A percentile compares a stretch with the other conserved stretches of the same genome.
These are phyloP conservation scores for Byssothecium circinans DNA, from an alignment of 2,329 filamentous ascomycete species.

Conservation along the genomic window DNA sequence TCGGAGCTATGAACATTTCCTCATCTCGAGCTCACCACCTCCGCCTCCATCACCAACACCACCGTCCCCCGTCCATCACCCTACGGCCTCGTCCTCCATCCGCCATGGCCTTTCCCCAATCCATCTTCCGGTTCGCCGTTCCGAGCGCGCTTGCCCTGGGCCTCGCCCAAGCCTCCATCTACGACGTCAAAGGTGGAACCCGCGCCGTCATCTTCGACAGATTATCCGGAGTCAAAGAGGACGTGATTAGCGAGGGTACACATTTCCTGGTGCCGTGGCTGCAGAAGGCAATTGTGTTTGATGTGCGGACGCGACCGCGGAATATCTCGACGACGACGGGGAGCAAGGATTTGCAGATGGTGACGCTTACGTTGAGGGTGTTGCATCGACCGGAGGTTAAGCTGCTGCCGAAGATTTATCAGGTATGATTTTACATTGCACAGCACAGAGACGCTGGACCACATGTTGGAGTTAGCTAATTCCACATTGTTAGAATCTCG, in stretches of 20 bases:
- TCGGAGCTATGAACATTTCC: too few relatives aligned
- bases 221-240: conserved; percentile 86
- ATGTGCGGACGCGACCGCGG: conserved; percentile 94
- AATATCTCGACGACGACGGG: conserved; percentile 98
- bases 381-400: conserved; percentile 92
- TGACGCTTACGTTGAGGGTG: conserved; percentile 94
- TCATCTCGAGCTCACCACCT: neutral
- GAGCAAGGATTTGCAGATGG: conserved; percentile 99
- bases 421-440: conserved; percentile 60
- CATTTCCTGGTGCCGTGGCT: conserved; percentile 97
- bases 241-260: conserved; percentile 91
- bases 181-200: conserved; percentile 94
- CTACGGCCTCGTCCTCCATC: neutral
- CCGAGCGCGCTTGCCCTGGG: conserved; percentile 70
- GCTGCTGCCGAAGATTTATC: conserved; percentile 95
- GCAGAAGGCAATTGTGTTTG: conserved; percentile 91
- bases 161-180: conserved; percentile 77
- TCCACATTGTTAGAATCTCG: conserved; percentile 73
- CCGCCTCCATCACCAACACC: neutral
- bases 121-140: conserved; percentile 61
- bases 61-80: neutral
- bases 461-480: conserved; percentile 13
- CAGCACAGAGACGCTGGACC: neutral
- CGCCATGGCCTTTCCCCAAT: conserved; percentile 37
- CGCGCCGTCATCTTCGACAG: conserved; percentile 98